Evolutionary conservation across 306 rosid genomes (phyloP).

Genomic region (Alnus glutinosa): DNA sequence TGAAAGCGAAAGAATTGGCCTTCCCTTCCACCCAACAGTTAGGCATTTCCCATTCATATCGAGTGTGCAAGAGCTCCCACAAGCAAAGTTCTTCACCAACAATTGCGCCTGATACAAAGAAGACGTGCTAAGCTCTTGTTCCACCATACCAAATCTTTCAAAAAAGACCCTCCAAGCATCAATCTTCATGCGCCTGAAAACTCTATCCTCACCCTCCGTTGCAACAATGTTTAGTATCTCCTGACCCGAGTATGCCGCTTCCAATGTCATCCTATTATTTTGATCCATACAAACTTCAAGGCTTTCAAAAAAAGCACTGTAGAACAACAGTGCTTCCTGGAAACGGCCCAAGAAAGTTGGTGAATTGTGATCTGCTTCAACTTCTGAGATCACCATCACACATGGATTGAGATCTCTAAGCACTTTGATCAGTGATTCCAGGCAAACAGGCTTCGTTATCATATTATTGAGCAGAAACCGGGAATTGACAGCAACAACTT

Average conservation of each 20-base stretch:
- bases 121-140: conserved; percentile 44
- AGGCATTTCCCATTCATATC: conserved; percentile 44
- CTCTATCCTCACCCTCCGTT: conserved; percentile 58
- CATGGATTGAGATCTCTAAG: conserved; percentile 41
- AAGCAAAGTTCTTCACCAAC: conserved; percentile 38
- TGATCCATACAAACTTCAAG: conserved; percentile 42
- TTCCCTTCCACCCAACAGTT: conserved; percentile 64
- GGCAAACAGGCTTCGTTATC: conserved; percentile 40
- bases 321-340: conserved; percentile 60
- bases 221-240: conserved; percentile 55
- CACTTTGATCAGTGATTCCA: conserved; percentile 49
- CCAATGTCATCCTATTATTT: conserved; percentile 37
- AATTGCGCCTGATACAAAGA: conserved; percentile 53
- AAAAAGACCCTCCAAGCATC: conserved; percentile 71
- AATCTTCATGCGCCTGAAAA: conserved; percentile 42
- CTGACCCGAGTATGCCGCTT: conserved; percentile 42
- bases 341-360: conserved; percentile 57
- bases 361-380: conserved; percentile 61
- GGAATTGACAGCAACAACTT: conserved; percentile 43
- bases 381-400: conserved; percentile 51
- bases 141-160: conserved; percentile 53
- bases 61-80: conserved; percentile 45
- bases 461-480: conserved; percentile 24
- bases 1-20: conserved; percentile 58
- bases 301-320: conserved; percentile 56